phyloP scores from a whole-genome alignment of 2,329 filamentous ascomycete species.

The Didymosphaeria variabile region DNA sequence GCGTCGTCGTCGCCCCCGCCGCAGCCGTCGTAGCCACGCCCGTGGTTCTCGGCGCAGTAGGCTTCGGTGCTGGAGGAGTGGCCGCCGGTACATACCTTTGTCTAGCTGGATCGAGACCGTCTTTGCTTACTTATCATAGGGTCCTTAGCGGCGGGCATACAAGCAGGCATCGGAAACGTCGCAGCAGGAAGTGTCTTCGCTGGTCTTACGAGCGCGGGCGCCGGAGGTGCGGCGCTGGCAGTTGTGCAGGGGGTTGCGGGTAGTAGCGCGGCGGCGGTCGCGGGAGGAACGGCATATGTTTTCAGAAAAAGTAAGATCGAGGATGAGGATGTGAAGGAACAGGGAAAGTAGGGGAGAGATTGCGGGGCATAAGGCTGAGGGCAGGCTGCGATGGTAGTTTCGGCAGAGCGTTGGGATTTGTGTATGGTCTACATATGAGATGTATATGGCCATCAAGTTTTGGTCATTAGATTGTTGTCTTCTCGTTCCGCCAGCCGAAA shows the following conservation, averaged over 20 bases:
- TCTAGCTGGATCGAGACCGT: neutral
- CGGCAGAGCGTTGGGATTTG: too few relatives aligned
- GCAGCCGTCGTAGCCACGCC: slow-evolving; percentile 13
- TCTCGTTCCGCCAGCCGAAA: too few relatives aligned
- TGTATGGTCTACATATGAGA: too few relatives aligned
- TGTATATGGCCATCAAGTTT: too few relatives aligned
- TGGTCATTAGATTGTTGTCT: too few relatives aligned
- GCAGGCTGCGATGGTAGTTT: too few relatives aligned
- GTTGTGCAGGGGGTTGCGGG: slow-evolving; percentile 5
- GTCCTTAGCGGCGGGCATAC: slow-evolving; percentile 9
- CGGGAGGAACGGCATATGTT: neutral
- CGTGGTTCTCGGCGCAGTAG: slow-evolving; percentile 13
- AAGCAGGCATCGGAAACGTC: slow-evolving; percentile 12
- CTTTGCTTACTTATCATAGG: neutral
- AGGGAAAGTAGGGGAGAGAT: neutral
- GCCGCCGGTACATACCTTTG: slow-evolving; percentile 20
- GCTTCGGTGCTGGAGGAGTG: slow-evolving; percentile 25
- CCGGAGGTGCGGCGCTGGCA: slow-evolving; percentile 1
- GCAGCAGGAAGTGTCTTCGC: slow-evolving; percentile 1
- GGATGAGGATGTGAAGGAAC: neutral
- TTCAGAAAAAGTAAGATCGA: neutral
- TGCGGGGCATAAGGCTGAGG: too few relatives aligned
- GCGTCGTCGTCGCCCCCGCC: slow-evolving; percentile 19
- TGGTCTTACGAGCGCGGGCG: neutral
- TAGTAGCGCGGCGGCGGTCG: neutral